Evolutionary conservation across 2,329 filamentous ascomycete species (phyloP), one percentile per base, ranked within the genome.

Genomic region (Lachnellula arida): DNA sequence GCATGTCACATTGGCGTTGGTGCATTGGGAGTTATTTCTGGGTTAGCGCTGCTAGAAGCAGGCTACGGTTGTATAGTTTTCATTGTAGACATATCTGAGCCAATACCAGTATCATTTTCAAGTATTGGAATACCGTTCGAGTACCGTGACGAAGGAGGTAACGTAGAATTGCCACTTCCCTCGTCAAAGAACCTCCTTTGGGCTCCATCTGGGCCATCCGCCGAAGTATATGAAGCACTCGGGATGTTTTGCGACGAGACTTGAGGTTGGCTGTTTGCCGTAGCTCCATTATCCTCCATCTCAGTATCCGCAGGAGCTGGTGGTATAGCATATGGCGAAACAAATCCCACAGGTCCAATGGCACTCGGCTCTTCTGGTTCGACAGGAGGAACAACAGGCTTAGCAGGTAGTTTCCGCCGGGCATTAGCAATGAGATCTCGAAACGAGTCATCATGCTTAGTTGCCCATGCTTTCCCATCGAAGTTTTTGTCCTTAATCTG

Each of bases 401-500:
- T 60, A 0, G 40, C 32, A 15, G 49, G 37, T 22, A 55, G 12
- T 65, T 75, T 81, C 71, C 76, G 77, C 58, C 82, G 81, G 15
- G 93, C 94, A 63, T 81, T 85, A 2, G 85, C 86, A 65, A 97
- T 93, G 46, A 99, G 71, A 44, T 87, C 81, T 59, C 86, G 84
- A 70, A 96, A 99, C 1, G 91, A 87, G 17, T 75, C 75, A 48
- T 85, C 85, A 72, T 97, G 87, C 58, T 79, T 85, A 7, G 76
- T 77, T 23, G 86, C 85, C 86, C 93, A 96, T 0, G 84, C 86
- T 1, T 79, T 78, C 3, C 85, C 85, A 69, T 96, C 89, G 68
- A 97, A 97, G 57, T 94, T 88, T 68, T 96, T 97, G 63, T 87
- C 86, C 76, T 89, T 92, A 56, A 97, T 81, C 74, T 75, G 80